Percentiles rank a stretch among this genome's conserved stretches.
Conservation (phyloP, 345 rosid species). For the Bretschneidera sinensis region DNA sequence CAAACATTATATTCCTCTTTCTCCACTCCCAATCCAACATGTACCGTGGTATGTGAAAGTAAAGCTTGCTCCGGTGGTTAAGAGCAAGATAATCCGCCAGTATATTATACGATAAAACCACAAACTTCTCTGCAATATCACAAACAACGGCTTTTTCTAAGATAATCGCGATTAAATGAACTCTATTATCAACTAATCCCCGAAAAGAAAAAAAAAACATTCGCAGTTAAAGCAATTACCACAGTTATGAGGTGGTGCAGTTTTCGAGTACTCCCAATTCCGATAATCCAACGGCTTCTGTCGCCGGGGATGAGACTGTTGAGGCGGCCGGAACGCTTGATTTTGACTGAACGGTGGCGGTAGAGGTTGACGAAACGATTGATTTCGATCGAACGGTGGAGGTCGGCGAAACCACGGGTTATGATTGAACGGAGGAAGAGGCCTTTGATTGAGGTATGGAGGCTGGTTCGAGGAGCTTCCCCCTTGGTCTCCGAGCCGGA, state of each 20-base stretch:
- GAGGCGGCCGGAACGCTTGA: slow-evolving; percentile 35
- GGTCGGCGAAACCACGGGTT: slow-evolving; percentile 28
- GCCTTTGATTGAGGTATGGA: slow-evolving; percentile 4
- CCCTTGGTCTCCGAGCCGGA: slow-evolving; percentile 28
- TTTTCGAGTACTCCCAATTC: slow-evolving; percentile 67
- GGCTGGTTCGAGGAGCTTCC: slow-evolving; percentile 12
- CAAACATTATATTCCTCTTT: slow-evolving; percentile 62
- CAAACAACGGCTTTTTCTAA: slow-evolving; percentile 2
- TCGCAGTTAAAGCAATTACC: slow-evolving; percentile 27
- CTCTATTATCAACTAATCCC: not conserved
- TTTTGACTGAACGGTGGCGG: slow-evolving; percentile 36
- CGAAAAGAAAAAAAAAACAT: not conserved
- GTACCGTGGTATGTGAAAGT: slow-evolving; percentile 71
- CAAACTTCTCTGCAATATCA: slow-evolving; percentile 57
- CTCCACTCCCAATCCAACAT: slow-evolving; percentile 85
- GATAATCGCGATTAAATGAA: slow-evolving; percentile 3
- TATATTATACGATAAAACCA: slow-evolving; percentile 77
- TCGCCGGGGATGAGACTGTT: slow-evolving; percentile 35
- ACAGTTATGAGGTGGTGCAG: slow-evolving; percentile 42
- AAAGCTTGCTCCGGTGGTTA: slow-evolving; percentile 67
- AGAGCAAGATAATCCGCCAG: slow-evolving; percentile 90
- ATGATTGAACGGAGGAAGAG: slow-evolving; percentile 18
- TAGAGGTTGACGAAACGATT: slow-evolving; percentile 30
- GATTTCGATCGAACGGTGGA: slow-evolving; percentile 23
- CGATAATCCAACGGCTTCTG: slow-evolving; percentile 62